Conservation (phyloP, 148 eudicot species). For the Amaranthus palmeri region DNA sequence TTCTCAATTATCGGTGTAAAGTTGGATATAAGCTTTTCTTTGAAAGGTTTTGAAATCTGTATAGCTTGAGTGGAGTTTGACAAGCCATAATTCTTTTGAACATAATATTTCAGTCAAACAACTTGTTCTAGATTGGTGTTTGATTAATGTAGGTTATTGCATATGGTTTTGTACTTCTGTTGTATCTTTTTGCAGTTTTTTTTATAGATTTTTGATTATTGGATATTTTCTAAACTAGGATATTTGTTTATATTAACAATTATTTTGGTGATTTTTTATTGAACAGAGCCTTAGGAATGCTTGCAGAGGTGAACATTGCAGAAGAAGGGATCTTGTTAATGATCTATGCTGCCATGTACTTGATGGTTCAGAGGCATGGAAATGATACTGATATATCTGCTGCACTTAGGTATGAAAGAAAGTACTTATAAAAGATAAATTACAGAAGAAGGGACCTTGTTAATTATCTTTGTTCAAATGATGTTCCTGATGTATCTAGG, state of each 20-base stretch:
- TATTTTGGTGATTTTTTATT: slow-evolving; percentile 23
- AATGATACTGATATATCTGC: slow-evolving; percentile 74
- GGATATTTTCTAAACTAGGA: background rate
- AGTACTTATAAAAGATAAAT: background rate
- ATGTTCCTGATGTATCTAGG: background rate
- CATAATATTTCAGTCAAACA: background rate
- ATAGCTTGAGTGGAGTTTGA: background rate
- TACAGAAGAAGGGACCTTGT: no score
- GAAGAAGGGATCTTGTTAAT: slow-evolving; percentile 87
- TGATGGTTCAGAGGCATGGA: slow-evolving; percentile 54
- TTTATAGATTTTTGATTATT: background rate
- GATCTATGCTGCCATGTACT: slow-evolving; percentile 67
- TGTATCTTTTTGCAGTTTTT: slow-evolving; percentile 1
- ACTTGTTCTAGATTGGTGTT: background rate
- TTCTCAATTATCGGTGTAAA: no score
- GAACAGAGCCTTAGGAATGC: slow-evolving; percentile 76
- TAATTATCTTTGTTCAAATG: no score
- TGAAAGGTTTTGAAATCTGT: background rate
- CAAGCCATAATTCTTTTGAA: background rate
- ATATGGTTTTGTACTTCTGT: background rate
- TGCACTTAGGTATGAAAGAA: slow-evolving; percentile 57
- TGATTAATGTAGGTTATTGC: background rate
- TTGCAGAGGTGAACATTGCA: slow-evolving; percentile 63
- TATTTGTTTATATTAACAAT: background rate
- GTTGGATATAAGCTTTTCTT: background rate